Evolutionary conservation across 2,329 filamentous ascomycete genomes (phyloP), one percentile per base, ranked within the genome.

Genomic region (Fusarium pseudocircinatum): DNA sequence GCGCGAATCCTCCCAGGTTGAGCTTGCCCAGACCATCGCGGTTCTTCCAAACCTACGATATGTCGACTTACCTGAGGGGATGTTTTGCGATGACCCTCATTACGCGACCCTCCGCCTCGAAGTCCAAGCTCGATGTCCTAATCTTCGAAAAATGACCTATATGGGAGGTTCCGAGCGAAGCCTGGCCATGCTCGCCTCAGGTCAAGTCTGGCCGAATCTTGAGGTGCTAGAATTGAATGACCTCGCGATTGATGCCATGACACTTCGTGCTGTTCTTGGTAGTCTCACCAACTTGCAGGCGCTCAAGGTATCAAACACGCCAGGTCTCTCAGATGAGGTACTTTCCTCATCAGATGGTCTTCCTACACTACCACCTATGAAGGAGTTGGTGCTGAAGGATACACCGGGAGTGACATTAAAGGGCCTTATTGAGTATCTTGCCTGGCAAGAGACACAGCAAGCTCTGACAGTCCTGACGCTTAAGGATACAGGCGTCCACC

Each of bases 141-240:
- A 96, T 79, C 87, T 98, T 62, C 90, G 94, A 73, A 96, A 96
- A 83, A 98, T 97, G 94, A 92, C 90, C 60, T 98, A 97, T 83
- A 87, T 90, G 60, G 85, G 86, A 52, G 96, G 96, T 18, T 89
- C 94, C 3, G 96, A 98, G 84, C 89, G 89, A 63, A 93, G 92
- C 78, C 88, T 98, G 63, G 90, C 94, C 76, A 85, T 88, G 60
- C 85, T 98, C 44, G 88, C 90, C 13, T 87, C 88, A 66, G 90
- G 89, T 69, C 89, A 84, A 63, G 81, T 91, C 58, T 96, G 94
- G 93, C 86, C 87, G 52, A 87, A 89, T 49, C 86, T 96, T 18
- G 92, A 95, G 81, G 90, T 94, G 15, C 80, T 96, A 56, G 93
- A 96, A 80, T 84, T 96, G 40, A 87, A 88, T 65, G 86, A 85